Evolutionary conservation across 352 stramenopile genomes (phyloP).

Genomic region (Phytophthora nicotianae): DNA sequence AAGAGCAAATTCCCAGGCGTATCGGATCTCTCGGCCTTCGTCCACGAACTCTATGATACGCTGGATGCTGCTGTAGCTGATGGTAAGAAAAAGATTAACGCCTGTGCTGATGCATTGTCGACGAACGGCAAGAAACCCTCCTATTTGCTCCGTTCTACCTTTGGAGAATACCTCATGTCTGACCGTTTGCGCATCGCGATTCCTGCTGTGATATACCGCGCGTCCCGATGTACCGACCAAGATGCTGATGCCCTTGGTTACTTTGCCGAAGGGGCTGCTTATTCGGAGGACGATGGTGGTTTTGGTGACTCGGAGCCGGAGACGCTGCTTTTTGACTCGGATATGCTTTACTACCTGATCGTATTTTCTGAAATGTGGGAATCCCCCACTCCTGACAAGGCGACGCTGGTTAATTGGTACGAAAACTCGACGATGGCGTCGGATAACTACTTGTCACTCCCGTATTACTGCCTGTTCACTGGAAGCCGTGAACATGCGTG

Average conservation of each 20-base stretch:
- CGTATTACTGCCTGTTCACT: conserved; percentile 83
- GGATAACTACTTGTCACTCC: conserved; percentile 69
- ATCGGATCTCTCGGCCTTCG: conserved; percentile 51
- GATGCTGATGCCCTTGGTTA: conserved; percentile 48
- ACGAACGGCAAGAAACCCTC: conserved; percentile 53
- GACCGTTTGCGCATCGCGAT: conserved; percentile 45
- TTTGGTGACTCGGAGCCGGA: conserved; percentile 46
- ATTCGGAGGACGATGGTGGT: conserved; percentile 13
- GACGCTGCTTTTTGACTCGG: conserved; percentile 60
- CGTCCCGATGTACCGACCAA: conserved; percentile 40
- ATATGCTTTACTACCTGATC: conserved; percentile 82
- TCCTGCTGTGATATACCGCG: conserved; percentile 62
- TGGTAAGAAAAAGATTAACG: conserved; percentile 42
- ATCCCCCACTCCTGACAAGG: conserved; percentile 54
- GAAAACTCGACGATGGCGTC: conserved; percentile 65
- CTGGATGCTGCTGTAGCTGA: conserved; percentile 55
- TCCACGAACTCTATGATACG: conserved; percentile 53
- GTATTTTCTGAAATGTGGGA: conserved; percentile 85
- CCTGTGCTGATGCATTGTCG: conserved; percentile 53
- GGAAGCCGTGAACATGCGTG: conserved; percentile 65
- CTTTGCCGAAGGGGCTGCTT: conserved; percentile 33
- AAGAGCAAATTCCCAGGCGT: conserved; percentile 66
- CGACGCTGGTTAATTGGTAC: conserved; percentile 61
- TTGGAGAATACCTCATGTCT: conserved; percentile 67
- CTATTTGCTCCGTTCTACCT: conserved; percentile 68